Evolutionary conservation across 768 basidiomycete genomes (phyloP).

Genomic region (Amanita muscaria): DNA sequence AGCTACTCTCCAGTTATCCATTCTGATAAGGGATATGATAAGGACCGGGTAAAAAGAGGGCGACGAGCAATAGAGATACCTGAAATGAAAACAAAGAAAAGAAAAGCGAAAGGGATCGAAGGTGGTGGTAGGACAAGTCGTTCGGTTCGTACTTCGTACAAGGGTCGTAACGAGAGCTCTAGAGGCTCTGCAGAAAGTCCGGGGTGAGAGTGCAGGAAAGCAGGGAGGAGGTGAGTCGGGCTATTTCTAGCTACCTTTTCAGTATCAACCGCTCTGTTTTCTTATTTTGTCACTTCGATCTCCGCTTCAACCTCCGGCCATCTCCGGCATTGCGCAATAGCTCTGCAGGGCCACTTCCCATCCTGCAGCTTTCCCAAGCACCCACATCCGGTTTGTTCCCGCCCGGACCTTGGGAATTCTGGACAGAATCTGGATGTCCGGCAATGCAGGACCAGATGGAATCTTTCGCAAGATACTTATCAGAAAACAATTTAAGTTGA

Average conservation of each 20-base stretch:
- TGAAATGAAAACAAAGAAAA: constrained; percentile 25
- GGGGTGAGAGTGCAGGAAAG: neutral
- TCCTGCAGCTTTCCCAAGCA: neutral
- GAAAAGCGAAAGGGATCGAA: constrained; percentile 17
- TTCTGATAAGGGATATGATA: constrained; percentile 30
- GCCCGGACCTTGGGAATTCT: neutral
- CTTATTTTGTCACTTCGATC: constrained; percentile 9
- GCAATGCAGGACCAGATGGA: neutral
- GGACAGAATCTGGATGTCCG: neutral
- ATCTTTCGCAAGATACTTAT: neutral
- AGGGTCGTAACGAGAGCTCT: constrained; percentile 9
- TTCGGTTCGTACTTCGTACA: constrained; percentile 24
- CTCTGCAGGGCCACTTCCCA: constrained; percentile 7
- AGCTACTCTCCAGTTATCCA: constrained; percentile 95
- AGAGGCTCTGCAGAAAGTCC: constrained; percentile 2
- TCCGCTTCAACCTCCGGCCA: constrained; percentile 9
- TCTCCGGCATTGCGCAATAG: constrained; percentile 8
- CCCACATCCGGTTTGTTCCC: neutral
- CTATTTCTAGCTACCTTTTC: constrained; percentile 14
- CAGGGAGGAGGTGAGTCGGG: constrained; percentile 7
- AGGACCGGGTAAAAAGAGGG: constrained; percentile 14
- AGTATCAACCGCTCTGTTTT: constrained; percentile 8
- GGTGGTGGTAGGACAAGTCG: constrained; percentile 10
- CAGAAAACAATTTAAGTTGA: no score
- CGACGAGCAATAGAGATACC: constrained; percentile 15